Base-by-base conservation (phyloP, 2,329 filamentous ascomycete species). In the Ambrosiella xylebori region DNA sequence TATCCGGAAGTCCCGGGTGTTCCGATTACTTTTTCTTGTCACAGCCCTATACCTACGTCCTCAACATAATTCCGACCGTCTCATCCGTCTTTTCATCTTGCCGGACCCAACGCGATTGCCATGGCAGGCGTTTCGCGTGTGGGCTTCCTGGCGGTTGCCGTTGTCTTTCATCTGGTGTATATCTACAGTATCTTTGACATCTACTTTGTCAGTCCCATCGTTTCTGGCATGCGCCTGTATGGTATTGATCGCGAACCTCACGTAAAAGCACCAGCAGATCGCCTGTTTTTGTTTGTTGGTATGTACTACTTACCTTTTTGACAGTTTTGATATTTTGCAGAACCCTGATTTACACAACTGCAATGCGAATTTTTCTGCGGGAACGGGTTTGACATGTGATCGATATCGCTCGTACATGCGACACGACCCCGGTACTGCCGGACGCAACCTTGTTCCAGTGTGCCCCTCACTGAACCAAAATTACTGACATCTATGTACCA, bases 141-240 rank as follows among this genome's bases (percentile, higher is more conserved):
- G 67, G 84, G 84, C 68, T 97, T 98, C 69, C 73, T 97, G 70
- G 83, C 85, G 68, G 80, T 95, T 68, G 93, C 93, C 65, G 79
- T 96, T 67, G 73, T 91, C 61, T 98, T 98, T 69, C 94, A 98
- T 71, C 70, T 97, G 57, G 80, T 95, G 63, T 98, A 98, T 70
- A 85, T 95, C 59, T 86, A 85, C 68, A 95, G 89, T 61, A 97
- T 97, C 66, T 98, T 98, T 72, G 90, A 96, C 70, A 93, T 97
- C 63, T 97, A 98, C 72, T 98, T 98, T 68, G 89, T 96, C 67
- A 96, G 89, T 68, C 93, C 93, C 19, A 93, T 98, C 64, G 93
- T 97, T 57, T 86, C 85, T 74, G 93, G 93, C 67, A 98, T 98
- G 93, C 81, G 79, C 66, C 79, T 89, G 61, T 90, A 88, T 70